Evolutionary conservation across 441 rosid genomes (phyloP).

Genomic region (Euphorbia celastroides): DNA sequence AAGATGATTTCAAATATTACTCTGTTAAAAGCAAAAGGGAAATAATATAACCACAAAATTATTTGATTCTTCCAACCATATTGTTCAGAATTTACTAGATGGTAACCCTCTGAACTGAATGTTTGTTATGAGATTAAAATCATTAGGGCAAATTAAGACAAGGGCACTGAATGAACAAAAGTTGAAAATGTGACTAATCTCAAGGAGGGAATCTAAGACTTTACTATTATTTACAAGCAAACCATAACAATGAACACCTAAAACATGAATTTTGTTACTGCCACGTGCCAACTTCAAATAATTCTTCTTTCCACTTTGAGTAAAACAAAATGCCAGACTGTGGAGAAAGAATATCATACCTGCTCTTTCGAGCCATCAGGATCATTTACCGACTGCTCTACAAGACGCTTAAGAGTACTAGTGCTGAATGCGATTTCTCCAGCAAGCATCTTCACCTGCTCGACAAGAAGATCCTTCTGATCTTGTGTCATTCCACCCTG

Average conservation of each 20-base stretch:
- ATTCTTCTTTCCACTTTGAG: constrained; percentile 1
- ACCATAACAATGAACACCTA: not conserved
- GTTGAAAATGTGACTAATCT: not conserved
- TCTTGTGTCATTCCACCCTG: constrained; percentile 80
- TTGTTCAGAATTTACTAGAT: not conserved
- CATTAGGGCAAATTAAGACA: too few species aligned
- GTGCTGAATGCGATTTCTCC: constrained; percentile 95
- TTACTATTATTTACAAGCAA: constrained; percentile 1
- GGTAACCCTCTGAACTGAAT: not conserved
- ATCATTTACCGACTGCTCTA: constrained; percentile 83
- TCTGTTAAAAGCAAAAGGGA: not conserved
- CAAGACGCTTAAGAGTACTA: constrained; percentile 91
- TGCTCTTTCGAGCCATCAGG: constrained; percentile 78
- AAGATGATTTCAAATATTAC: not conserved
- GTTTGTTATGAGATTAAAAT: not conserved
- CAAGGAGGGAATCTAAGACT: not conserved
- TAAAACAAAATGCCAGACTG: not conserved
- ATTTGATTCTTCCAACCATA: not conserved
- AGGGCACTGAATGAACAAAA: not conserved
- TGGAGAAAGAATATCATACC: constrained; percentile 32
- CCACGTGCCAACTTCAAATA: constrained; percentile 4
- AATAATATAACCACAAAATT: not conserved
- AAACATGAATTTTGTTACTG: not conserved
- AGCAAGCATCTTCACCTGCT: constrained; percentile 99
- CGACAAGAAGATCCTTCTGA: constrained; percentile 95